Evolutionary conservation across 352 stramenopile genomes (phyloP).

Genomic region (Salisapilia sapeloensis): DNA sequence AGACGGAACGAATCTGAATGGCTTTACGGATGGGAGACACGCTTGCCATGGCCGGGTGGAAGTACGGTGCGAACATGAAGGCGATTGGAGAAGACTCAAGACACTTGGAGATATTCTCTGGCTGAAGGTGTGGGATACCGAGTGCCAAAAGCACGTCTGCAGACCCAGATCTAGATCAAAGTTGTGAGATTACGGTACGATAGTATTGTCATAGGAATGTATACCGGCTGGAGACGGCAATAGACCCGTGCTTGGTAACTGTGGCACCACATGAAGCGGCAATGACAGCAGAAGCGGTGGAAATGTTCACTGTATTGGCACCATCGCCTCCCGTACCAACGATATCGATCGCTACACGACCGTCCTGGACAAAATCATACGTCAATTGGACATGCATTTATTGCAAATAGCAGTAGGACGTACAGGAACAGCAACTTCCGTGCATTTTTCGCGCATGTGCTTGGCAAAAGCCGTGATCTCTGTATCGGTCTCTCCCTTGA

Average conservation of each 20-base stretch:
- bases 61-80: constrained; percentile 96
- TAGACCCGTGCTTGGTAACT: constrained; percentile 96
- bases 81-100: constrained; percentile 86
- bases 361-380: constrained; percentile 9
- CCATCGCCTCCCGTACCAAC: constrained; percentile 97
- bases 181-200: too few species aligned
- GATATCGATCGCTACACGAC: constrained; percentile 91
- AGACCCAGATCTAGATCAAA: constrained; percentile 58
- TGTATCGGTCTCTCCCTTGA: constrained; percentile 87
- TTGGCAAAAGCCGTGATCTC: constrained; percentile 94
- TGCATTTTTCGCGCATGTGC: constrained; percentile 90
- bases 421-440: constrained; percentile 51
- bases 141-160: constrained; percentile 95
- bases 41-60: constrained; percentile 92
- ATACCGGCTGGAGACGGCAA: constrained; percentile 87
- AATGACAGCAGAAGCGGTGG: constrained; percentile 89
- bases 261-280: constrained; percentile 85
- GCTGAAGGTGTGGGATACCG: constrained; percentile 90
- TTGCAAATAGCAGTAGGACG: background rate
- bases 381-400: background rate
- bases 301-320: constrained; percentile 97
- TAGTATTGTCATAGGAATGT: background rate
- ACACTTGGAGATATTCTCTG: constrained; percentile 83
- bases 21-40: constrained; percentile 92
- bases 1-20: constrained; percentile 91